Evolutionary conservation across 176 grass and related monocot species (phyloP).

Genomic region (Musa acuminata): DNA sequence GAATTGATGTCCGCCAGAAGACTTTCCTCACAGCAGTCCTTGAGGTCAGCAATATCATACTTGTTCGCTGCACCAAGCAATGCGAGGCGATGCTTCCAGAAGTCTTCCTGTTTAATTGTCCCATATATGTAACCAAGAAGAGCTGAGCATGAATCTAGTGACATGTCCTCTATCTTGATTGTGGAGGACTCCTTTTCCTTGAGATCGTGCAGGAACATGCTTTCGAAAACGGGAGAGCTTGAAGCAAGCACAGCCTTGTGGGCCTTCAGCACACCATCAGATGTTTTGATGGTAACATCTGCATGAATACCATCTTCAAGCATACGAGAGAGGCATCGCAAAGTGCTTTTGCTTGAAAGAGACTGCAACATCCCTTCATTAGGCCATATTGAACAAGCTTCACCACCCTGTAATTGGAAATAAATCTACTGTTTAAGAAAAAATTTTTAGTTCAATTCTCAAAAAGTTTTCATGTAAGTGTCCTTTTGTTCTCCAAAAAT

Average conservation of each 20-base stretch:
- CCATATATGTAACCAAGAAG: conserved; percentile 70
- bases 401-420: conserved; percentile 35
- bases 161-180: conserved; percentile 64
- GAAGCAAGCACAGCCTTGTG: conserved; percentile 64
- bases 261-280: conserved; percentile 53
- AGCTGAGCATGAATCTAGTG: conserved; percentile 39
- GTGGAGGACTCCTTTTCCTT: conserved; percentile 55
- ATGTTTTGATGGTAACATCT: conserved; percentile 57
- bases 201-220: conserved; percentile 79
- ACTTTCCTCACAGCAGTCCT: conserved; percentile 81
- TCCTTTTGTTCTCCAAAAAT: not conserved
- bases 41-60: conserved; percentile 51
- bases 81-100: conserved; percentile 65
- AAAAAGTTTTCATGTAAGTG: not conserved
- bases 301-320: conserved; percentile 60
- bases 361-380: conserved; percentile 43
- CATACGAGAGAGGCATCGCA: conserved; percentile 63
- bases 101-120: conserved; percentile 46
- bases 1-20: conserved; percentile 64
- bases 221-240: conserved; percentile 58
- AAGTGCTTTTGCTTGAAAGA: conserved; percentile 46
- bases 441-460: not conserved
- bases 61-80: conserved; percentile 64
- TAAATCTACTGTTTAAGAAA: not conserved
- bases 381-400: conserved; percentile 48